Conservation (phyloP, 2,329 filamentous ascomycete species). For the Tolypocladium tropicale region DNA sequence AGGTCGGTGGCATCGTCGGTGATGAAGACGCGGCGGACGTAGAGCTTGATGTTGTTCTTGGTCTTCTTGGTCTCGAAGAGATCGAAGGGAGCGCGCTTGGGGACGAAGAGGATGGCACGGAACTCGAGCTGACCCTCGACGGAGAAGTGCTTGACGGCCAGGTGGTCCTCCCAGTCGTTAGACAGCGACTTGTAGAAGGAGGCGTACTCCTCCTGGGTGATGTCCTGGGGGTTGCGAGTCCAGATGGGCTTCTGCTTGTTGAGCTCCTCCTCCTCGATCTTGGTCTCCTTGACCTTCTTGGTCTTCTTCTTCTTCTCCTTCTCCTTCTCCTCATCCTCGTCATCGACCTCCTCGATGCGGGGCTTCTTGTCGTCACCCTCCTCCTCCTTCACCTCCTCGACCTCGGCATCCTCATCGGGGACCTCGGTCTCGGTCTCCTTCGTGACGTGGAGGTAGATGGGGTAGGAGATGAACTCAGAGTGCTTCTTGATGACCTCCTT, state of each 20-base stretch:
- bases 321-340: constrained; percentile 76
- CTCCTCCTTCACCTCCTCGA: constrained; percentile 49
- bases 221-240: constrained; percentile 96
- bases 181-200: constrained; percentile 99
- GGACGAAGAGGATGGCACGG: constrained; percentile 98
- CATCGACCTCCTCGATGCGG: constrained; percentile 87
- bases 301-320: constrained; percentile 91
- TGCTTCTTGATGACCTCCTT: constrained; percentile 99
- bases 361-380: constrained; percentile 88
- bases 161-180: constrained; percentile 99
- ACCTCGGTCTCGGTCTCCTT: constrained; percentile 99
- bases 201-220: constrained; percentile 91
- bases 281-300: constrained; percentile 98
- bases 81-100: constrained; percentile 98
- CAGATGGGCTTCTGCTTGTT: constrained; percentile 99
- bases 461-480: constrained; percentile 99
- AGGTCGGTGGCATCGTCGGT: constrained; percentile 98
- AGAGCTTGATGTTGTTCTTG: constrained; percentile 99
- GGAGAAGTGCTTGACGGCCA: constrained; percentile 99
- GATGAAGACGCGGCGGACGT: constrained; percentile 99
- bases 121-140: constrained; percentile 99
- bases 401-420: constrained; percentile 86
- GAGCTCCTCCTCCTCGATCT: constrained; percentile 97
- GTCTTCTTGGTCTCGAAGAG: constrained; percentile 99
- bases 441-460: constrained; percentile 98